phyloP scores from a whole-genome alignment of 73 alveolate species.

The Uronychia binucleata region DNA sequence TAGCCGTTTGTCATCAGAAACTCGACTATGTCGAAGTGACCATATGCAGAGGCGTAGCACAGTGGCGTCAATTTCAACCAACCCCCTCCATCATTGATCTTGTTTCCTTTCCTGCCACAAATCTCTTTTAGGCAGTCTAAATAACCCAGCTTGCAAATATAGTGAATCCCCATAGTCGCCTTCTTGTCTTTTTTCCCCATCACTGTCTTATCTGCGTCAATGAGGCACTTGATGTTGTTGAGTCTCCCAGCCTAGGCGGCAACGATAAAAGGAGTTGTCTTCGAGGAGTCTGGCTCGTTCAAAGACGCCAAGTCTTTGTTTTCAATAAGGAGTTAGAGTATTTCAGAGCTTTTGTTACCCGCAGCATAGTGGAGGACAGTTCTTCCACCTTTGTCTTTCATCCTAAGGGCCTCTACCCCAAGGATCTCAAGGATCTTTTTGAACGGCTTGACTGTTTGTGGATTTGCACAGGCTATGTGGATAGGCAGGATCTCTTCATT shows the following conservation, averaged over 20 bases:
- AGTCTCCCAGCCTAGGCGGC: conserved; percentile 80
- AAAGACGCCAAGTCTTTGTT: conserved; percentile 68
- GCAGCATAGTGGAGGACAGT: conserved; percentile 92
- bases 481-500: neutral
- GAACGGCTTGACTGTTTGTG: neutral
- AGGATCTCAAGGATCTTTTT: neutral
- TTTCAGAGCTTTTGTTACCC: conserved; percentile 76
- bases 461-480: neutral
- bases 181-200: conserved; percentile 72
- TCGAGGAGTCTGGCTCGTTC: conserved; percentile 72
- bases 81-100: conserved; percentile 42
- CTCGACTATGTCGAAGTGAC: conserved; percentile 23
- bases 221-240: conserved; percentile 67
- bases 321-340: conserved; percentile 67
- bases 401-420: neutral
- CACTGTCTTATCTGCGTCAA: conserved; percentile 54
- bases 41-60: conserved; percentile 41
- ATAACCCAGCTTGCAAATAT: conserved; percentile 69
- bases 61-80: conserved; percentile 78
- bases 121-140: conserved; percentile 66
- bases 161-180: conserved; percentile 87
- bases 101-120: conserved; percentile 68
- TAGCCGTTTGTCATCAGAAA: conserved; percentile 7
- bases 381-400: conserved; percentile 72
- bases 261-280: conserved; percentile 87